Percentiles rank a stretch among this genome's conserved stretches.
These are phyloP conservation scores for Arthrobotrys musiformis DNA, from an alignment of 2,329 filamentous ascomycete genomes.

Conservation along the genomic window DNA sequence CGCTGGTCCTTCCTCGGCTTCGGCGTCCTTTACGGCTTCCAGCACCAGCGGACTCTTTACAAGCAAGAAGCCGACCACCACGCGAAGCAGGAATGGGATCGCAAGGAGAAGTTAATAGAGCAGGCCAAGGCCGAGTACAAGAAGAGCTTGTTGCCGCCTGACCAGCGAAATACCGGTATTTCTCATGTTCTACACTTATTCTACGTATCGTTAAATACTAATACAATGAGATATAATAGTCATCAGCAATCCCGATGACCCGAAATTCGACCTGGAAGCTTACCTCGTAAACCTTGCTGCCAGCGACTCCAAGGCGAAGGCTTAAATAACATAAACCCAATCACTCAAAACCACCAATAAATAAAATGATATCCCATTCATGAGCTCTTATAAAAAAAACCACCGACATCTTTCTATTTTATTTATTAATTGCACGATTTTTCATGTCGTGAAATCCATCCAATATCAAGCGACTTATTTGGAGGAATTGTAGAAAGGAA, in stretches of 20 bases:
- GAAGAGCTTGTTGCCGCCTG: slow-evolving; percentile 75
- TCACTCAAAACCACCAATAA: neutral
- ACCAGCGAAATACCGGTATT: slow-evolving; percentile 60
- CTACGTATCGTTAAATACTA: neutral
- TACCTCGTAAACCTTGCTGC: slow-evolving; percentile 73
- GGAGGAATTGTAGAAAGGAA: neutral
- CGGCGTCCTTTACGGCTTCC: slow-evolving; percentile 94
- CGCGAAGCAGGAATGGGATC: slow-evolving; percentile 83
- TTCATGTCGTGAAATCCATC: neutral
- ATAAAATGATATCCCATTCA: neutral
- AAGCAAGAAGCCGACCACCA: slow-evolving; percentile 76
- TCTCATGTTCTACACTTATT: neutral
- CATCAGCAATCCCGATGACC: slow-evolving; percentile 80
- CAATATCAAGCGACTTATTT: neutral
- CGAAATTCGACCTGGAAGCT: slow-evolving; percentile 93
- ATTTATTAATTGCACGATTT: neutral
- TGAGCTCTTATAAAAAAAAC: neutral
- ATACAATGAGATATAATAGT: slow-evolving; percentile 64
- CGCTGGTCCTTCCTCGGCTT: slow-evolving; percentile 93
- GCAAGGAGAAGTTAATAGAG: slow-evolving; percentile 90
- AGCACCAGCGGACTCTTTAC: slow-evolving; percentile 85
- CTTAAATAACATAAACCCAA: neutral
- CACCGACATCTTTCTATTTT: too few relatives aligned
- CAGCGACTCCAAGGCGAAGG: slow-evolving; percentile 49
- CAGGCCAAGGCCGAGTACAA: slow-evolving; percentile 91